Conservation (phyloP, 2,329 filamentous ascomycete genomes). For the Alternaria brassicae region DNA sequence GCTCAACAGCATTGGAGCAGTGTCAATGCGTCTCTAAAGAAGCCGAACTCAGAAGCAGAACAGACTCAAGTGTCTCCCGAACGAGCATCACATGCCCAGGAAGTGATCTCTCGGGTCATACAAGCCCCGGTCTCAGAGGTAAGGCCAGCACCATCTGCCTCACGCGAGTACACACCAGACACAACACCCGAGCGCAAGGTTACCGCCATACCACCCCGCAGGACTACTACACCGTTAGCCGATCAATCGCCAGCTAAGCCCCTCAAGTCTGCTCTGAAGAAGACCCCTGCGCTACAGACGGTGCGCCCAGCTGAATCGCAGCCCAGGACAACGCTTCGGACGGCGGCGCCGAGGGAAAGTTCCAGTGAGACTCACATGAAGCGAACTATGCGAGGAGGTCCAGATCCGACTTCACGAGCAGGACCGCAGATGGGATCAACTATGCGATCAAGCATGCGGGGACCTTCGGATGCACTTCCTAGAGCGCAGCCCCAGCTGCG, state of each 20-base stretch:
- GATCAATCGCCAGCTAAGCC: slow-evolving; percentile 39
- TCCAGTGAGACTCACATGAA: slow-evolving; percentile 43
- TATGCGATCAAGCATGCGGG: slow-evolving; percentile 52
- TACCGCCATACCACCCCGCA: slow-evolving; percentile 10
- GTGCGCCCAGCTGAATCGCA: slow-evolving; percentile 19
- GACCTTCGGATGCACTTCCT: slow-evolving; percentile 6
- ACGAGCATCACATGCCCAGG: slow-evolving; percentile 4
- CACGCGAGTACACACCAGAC: slow-evolving; percentile 6
- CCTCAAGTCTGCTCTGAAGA: slow-evolving; percentile 52
- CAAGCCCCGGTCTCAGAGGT: slow-evolving; percentile 21
- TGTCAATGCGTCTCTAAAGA: slow-evolving; percentile 67
- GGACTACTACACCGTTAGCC: slow-evolving; percentile 14
- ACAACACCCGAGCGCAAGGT: slow-evolving; percentile 7
- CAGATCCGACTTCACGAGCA: slow-evolving; percentile 14
- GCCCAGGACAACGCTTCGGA: slow-evolving; percentile 16
- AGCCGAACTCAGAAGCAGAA: background rate
- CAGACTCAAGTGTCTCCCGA: slow-evolving; percentile 11
- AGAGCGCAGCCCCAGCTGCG: slow-evolving; percentile 49
- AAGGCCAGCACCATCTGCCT: slow-evolving; percentile 1
- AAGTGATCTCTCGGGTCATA: slow-evolving; percentile 14
- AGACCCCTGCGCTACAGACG: slow-evolving; percentile 39
- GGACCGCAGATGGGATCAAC: slow-evolving; percentile 23
- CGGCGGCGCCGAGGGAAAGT: slow-evolving; percentile 8
- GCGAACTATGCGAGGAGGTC: slow-evolving; percentile 42
- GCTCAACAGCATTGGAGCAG: slow-evolving; percentile 75